These are phyloP conservation scores for Phytophthora macrochlamydospora DNA, from an alignment of 352 stramenopile species.

Conservation along the genomic window DNA sequence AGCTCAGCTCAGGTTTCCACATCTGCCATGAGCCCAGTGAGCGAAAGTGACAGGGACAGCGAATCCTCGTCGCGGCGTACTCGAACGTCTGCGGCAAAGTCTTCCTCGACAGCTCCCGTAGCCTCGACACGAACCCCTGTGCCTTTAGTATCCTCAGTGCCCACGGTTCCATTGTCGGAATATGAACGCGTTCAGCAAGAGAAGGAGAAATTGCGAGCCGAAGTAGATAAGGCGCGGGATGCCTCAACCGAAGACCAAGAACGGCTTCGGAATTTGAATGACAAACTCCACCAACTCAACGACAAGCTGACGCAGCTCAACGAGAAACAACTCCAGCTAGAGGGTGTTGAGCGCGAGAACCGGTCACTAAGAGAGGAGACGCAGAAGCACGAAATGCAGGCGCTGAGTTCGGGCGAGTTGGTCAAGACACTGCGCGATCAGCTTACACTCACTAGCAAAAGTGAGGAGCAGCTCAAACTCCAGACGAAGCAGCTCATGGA, in stretches of 20 bases:
- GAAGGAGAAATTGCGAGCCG: slow-evolving; percentile 15
- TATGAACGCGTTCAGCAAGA: slow-evolving; percentile 52
- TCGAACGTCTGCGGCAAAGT: slow-evolving; percentile 11
- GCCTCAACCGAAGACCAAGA: slow-evolving; percentile 28
- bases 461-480: slow-evolving; percentile 72
- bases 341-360: slow-evolving; percentile 61
- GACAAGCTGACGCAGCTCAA: slow-evolving; percentile 33
- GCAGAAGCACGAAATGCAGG: slow-evolving; percentile 65
- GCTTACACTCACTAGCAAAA: slow-evolving; percentile 54
- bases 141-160: background rate
- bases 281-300: slow-evolving; percentile 40
- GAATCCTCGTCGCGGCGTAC: slow-evolving; percentile 9
- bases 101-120: slow-evolving; percentile 11
- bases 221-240: slow-evolving; percentile 25
- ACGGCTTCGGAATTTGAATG: slow-evolving; percentile 42
- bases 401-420: slow-evolving; percentile 54
- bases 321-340: slow-evolving; percentile 46
- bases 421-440: slow-evolving; percentile 63
- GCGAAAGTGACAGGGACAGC: slow-evolving; percentile 18
- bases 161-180: slow-evolving; percentile 25
- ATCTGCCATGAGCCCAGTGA: background rate
- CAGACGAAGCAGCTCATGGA: slow-evolving; percentile 75
- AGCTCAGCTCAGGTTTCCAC: slow-evolving; percentile 20
- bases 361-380: slow-evolving; percentile 61
- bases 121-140: background rate